Conservation (phyloP, 495 filamentous ascomycete species). For the Xylaria grammica region DNA sequence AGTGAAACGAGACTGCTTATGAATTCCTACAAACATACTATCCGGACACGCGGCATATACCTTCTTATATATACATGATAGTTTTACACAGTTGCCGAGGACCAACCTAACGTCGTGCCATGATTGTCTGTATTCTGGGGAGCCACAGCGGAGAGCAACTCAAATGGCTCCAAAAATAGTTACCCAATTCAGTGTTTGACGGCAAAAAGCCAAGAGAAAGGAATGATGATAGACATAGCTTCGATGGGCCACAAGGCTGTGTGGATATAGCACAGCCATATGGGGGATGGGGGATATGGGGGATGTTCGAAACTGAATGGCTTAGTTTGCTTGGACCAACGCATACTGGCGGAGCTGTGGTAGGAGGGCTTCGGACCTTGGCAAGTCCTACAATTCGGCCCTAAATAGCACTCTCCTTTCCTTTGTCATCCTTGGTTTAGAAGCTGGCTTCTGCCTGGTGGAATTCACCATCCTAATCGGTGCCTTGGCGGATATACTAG, state of each 20-base stretch:
- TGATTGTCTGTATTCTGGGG: neutral
- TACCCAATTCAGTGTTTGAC: conserved; percentile 1
- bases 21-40: neutral
- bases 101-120: neutral
- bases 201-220: conserved; percentile 13
- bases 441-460: neutral
- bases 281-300: conserved; percentile 17
- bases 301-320: conserved; percentile 2
- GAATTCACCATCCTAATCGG: neutral
- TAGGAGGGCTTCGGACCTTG: conserved; percentile 4
- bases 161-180: conserved; percentile 12
- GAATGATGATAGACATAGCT: conserved; percentile 16
- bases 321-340: neutral
- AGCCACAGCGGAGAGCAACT: conserved; percentile 7
- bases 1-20: neutral
- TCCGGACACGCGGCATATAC: neutral
- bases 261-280: conserved; percentile 10
- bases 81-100: neutral
- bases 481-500: conserved; percentile 3
- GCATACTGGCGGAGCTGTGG: neutral
- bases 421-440: neutral
- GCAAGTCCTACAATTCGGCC: conserved; percentile 15
- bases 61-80: conserved; percentile 20
- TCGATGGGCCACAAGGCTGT: conserved; percentile 11
- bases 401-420: conserved; percentile 2